Base-by-base conservation (phyloP, 306 rosid species). In the Citrullus mucosospermus region DNA sequence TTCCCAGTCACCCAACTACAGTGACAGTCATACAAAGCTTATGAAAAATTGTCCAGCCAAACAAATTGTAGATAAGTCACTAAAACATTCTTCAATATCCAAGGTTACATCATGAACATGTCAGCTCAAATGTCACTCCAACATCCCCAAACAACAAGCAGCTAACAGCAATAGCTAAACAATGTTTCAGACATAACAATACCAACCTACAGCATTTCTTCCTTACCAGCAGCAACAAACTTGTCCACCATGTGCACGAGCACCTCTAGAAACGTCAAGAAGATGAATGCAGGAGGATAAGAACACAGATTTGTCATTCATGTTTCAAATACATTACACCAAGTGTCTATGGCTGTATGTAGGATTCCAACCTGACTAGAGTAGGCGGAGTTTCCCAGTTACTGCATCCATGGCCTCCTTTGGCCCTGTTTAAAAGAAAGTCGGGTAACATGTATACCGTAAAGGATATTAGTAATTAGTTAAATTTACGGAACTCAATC, bases 351-450 rank as follows among this genome's bases (percentile, higher is more conserved):
- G 70, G 34, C 2, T 65, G 25, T 17, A 38, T 9, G 73, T 7
- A 15, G 1, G 9, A 57, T 84, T 76, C 67, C 77, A 77, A 68
- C 58, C 68, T 41, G 16, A 57, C 90, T 91, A 93, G 53, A 93
- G 96, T 41, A 93, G 86, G 68, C 84, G 39, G 73, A 83, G 85
- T 79, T 86, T 91, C 63, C 97, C 96, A 4, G 96, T 91, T 83
- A 93, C 91, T 5, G 96, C 85, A 83, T 91, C 93, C 15, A 90
- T 80, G 3, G 48, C 25, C 66, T 78, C 88, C 86, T 90, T 93
- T 74, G 96, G 93, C 15, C 98, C 97, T 93, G 88, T 75, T 79
- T 65, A 78, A 57, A 80, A 38, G 20, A 43, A 78, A 82, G 72
- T 46, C 38, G 53, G 11, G 39, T 74, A 17, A 57, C 7, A 50